Base-by-base conservation (phyloP, 176 grass and related monocot genomes). In the Pontederia crassipes region DNA sequence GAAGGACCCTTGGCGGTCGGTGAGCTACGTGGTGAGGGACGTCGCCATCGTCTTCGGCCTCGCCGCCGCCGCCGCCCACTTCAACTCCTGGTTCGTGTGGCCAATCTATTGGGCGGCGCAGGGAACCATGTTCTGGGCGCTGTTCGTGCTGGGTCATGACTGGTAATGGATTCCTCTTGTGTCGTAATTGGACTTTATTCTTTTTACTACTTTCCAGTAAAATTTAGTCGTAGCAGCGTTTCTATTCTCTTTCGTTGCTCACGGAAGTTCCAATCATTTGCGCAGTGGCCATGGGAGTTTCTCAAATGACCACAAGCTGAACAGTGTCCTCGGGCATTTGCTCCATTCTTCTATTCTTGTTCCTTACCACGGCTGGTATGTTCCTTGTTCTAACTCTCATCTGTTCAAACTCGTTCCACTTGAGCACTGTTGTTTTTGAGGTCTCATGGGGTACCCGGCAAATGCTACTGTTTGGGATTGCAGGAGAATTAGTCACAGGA, bases 401-500 rank as follows among this genome's bases (percentile, higher is more conserved):
- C 28, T 35, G 18, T 46, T 15, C 13, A 68, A 32, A 8, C 11
- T 17, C 11, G 11, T 35, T 54, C 5, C 28, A 11, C 58, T 11
- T 40, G 32, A 40, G 32, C 32, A 58, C 49, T 26, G 4, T 58
- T 9, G 57, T 15, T 49, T 18, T 17, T 2, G 3, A 20, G 0
- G 11, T 29, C 45, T 66, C 13, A 11, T 45, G 50, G 45, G 16
- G 26, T 54, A 2, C 15, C 28, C 17, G 12, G 12, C 35, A 20
- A 24, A 16, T 46, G 26, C 10, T 45, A 2, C 52, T 40, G 11
- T 56, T 45, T 45, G 8, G 35, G 52, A 10, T 15, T 65, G 77
- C 77, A 95, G 90, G 91, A 90, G 86, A 61, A 96, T 96, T 17
- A 96, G 91, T 75, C 91, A 96, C 65, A 96, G 86, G 27, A 96